Conservation (phyloP, 345 rosid genomes). For the Sonneratia caseolaris region DNA sequence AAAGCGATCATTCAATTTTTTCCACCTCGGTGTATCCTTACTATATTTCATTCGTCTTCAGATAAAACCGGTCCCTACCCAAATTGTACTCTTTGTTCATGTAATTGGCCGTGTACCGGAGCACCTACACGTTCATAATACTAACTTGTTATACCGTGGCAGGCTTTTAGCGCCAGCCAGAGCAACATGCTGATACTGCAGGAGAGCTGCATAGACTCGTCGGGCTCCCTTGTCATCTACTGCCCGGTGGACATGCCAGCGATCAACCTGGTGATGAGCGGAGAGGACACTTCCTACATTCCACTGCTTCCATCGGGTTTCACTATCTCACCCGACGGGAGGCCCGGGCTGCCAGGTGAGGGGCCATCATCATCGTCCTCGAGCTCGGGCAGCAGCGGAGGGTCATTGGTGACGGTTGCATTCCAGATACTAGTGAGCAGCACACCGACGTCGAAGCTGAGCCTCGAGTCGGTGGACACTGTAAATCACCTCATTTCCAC, state of each 20-base stretch:
- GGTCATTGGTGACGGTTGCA: constrained; percentile 68
- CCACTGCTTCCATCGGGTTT: constrained; percentile 94
- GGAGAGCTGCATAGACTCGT: constrained; percentile 83
- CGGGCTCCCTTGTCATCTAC: constrained; percentile 74
- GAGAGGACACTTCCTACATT: constrained; percentile 81
- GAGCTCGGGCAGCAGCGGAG: constrained; percentile 18
- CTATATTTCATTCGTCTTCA: too few relatives aligned
- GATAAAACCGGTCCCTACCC: too few relatives aligned
- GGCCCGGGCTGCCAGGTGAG: constrained; percentile 30
- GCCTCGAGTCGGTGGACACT: constrained; percentile 87
- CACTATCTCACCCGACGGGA: constrained; percentile 66
- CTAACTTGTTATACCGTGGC: not conserved
- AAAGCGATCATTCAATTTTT: constrained; percentile 12
- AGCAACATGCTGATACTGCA: constrained; percentile 90
- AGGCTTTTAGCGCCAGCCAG: constrained; percentile 75
- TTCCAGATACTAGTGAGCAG: constrained; percentile 91
- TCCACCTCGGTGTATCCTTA: not conserved
- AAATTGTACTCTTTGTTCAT: not conserved
- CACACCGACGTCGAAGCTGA: constrained; percentile 78
- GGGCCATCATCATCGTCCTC: constrained; percentile 73
- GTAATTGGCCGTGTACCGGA: not conserved
- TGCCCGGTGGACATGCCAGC: constrained; percentile 83
- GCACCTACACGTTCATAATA: not conserved
- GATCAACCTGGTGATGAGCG: constrained; percentile 83
- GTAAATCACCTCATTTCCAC: constrained; percentile 79